Conservation (phyloP, 306 rosid species). For the Citrullus mucosospermus region DNA sequence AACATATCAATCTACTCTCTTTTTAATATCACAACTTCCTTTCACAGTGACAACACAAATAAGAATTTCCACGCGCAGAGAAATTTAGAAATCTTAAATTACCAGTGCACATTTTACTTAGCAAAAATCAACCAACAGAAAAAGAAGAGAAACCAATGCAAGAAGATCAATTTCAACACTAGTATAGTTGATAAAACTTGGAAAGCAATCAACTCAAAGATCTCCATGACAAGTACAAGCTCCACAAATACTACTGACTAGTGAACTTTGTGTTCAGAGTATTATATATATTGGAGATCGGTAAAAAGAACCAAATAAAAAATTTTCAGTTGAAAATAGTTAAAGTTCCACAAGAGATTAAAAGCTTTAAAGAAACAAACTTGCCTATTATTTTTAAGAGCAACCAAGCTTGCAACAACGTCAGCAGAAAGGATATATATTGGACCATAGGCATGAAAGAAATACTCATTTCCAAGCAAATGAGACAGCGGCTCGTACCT, state of each 20-base stretch:
- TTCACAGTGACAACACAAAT: background rate
- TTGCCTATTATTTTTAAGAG: conserved; percentile 73
- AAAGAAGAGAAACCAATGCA: background rate
- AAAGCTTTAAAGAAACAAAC: conserved; percentile 10
- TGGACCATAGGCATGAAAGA: conserved; percentile 98
- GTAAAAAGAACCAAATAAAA: background rate
- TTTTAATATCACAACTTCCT: background rate
- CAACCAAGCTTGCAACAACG: conserved; percentile 89
- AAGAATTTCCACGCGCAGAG: background rate
- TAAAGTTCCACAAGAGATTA: background rate
- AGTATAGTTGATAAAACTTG: background rate
- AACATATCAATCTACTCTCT: background rate
- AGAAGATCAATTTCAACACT: background rate
- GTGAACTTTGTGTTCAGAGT: background rate
- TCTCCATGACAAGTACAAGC: background rate
- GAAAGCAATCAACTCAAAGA: background rate
- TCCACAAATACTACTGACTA: background rate
- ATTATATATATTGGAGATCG: background rate
- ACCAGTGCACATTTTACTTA: background rate
- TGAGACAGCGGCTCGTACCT: conserved; percentile 74
- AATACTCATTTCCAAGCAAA: conserved; percentile 93
- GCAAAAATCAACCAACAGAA: background rate
- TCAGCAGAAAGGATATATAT: conserved; percentile 87
- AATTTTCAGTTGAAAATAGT: background rate
- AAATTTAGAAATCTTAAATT: background rate